Evolutionary conservation across 2,329 filamentous ascomycete species (phyloP), one percentile per base, ranked within the genome.

Genomic region (Geoglossum cookeanum): DNA sequence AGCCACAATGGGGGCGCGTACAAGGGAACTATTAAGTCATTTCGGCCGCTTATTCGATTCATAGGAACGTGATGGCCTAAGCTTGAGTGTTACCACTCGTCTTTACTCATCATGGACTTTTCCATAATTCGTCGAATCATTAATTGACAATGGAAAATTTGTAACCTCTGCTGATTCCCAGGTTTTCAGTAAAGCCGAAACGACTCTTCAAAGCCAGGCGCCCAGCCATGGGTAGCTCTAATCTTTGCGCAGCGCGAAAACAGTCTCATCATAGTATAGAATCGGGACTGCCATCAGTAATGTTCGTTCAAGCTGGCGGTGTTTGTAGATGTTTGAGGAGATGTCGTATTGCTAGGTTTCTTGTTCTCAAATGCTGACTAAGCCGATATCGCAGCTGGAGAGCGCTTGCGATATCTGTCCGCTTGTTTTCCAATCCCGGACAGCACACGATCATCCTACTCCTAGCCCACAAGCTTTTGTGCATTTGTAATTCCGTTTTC

Each of bases 121-220:
- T n/a, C 39, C 39, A 44, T 22, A 44, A 7, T 13, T 44, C 3
- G 39, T 44, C 4, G 9, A 44, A 8, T 44, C 27, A 15, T 52
- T 5, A 17, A 15, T 11, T 35, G 29, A 17, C 4, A n/a, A 32
- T 15, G 49, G 11, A 17, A 32, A 22, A 30, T 29, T 72, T 79
- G 79, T 84, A 74, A 81, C 80, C 81, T 74, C 79, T 76, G 78
- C 81, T 84, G 81, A 84, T 84, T 84, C 81, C 81, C 75, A 77
- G 74, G 71, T 75, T 76, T 72, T 83, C 79, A 75, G 70, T 70
- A 75, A 73, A 71, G 74, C 77, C 77, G 70, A 70, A 78, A 81
- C 71, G 77, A 78, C 74, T 73, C 72, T 76, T 81, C 79, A 77
- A 81, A 76, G 71, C 72, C 77, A 76, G 81, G 81, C 78, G 81